These are phyloP conservation scores for Balakata baccata DNA, from an alignment of 345 rosid species.

Conservation along the genomic window DNA sequence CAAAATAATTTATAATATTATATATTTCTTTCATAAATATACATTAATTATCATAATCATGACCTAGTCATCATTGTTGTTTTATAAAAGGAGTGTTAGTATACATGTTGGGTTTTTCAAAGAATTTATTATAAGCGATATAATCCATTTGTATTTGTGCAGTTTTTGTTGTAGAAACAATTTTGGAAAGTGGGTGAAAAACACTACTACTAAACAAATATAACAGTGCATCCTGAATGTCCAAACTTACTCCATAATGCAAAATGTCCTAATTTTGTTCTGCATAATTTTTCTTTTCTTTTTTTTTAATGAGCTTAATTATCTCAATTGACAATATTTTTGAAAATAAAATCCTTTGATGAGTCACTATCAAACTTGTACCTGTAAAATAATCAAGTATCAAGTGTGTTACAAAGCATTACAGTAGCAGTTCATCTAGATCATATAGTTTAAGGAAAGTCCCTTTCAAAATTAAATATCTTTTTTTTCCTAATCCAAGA, in stretches of 20 bases:
- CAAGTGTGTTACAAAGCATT: not conserved
- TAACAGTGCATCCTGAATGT: not conserved
- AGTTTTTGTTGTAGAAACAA: not conserved
- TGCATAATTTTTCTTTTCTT: not conserved
- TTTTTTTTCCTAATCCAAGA: not conserved
- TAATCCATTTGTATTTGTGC: not conserved
- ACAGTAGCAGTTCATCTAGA: not conserved
- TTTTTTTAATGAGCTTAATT: too few species aligned
- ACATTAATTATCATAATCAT: not conserved
- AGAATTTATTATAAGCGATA: not conserved
- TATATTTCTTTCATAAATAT: not conserved
- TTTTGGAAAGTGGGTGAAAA: too few species aligned
- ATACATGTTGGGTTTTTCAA: not conserved
- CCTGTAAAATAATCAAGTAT: not conserved
- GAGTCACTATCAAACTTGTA: not conserved
- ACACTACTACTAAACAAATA: too few species aligned
- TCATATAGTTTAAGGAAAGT: slow-evolving; percentile 2
- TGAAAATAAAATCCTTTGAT: not conserved
- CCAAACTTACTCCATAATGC: not conserved
- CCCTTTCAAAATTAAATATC: not conserved
- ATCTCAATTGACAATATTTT: not conserved
- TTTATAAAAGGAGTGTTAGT: not conserved
- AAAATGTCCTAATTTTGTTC: not conserved
- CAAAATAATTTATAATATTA: not conserved
- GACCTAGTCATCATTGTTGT: not conserved